Evolutionary conservation across 805 yeast species (phyloP), one percentile per base, ranked within the genome.

Genomic region (Zygoascus biomembranicola): DNA sequence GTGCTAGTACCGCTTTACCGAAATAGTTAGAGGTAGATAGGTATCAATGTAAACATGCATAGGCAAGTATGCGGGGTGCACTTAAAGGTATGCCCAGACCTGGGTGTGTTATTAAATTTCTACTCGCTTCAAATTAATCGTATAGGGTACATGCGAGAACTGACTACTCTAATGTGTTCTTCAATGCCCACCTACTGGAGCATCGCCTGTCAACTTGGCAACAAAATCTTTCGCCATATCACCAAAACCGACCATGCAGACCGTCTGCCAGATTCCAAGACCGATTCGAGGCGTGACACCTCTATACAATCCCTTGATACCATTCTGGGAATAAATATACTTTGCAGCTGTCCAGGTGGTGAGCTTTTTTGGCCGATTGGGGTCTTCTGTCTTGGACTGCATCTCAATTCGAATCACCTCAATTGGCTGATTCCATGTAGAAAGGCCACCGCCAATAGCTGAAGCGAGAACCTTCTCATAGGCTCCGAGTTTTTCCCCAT

Each of bases 391-490:
- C 75, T 86, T 85, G 54, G 95, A 85, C 74, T 94, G 99, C 97
- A 94, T 90, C 73, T 94, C 99, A 18, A 94, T 96, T 71, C 99
- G 82, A 61, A 90, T 86, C 52, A 94, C 99, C 74, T 94, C 99
- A 65, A 94, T 90, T 42, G 98, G 99, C 74, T 94, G 99, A 73
- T 94, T 94, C 98, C 99, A 94, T 16, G 98, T 96, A 55, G 92
- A 82, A 59, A 94, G 79, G 59, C 97, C 97, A 74, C 99, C 99
- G 79, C 99, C 99, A 57, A 94, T 73, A 9, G 86, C 87, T 16
- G 95, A 82, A 5, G 96, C 89, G 26, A 79, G 73, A 53, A 94
- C 85, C 73, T 90, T 90, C 69, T 94, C 98, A 20, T 74, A 62
- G 1, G 95, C 87, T 57, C 75, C 71, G 61, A 94, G 78, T 65